phyloP scores from a whole-genome alignment of 768 basidiomycete genomes.

The Lentinula boryana region DNA sequence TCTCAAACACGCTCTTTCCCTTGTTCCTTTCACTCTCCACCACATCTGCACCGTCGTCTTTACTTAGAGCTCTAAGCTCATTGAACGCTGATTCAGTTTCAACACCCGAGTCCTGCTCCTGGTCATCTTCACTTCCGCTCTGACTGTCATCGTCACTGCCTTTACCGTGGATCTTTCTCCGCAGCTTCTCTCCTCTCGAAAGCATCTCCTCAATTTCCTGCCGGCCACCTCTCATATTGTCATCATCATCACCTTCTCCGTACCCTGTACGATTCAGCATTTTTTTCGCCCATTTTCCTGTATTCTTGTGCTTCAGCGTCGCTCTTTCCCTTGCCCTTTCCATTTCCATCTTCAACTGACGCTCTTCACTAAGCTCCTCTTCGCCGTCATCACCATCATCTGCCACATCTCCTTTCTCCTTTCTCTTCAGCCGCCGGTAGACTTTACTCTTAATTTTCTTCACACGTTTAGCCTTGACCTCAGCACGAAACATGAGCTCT shows the following conservation, averaged over 20 bases:
- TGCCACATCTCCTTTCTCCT: constrained; percentile 59
- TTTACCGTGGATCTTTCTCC: constrained; percentile 68
- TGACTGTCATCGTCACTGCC: constrained; percentile 45
- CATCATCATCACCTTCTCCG: constrained; percentile 57
- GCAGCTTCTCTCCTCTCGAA: constrained; percentile 70
- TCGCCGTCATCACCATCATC: constrained; percentile 41
- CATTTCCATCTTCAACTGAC: constrained; percentile 62
- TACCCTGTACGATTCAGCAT: constrained; percentile 51
- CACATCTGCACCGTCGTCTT: constrained; percentile 25
- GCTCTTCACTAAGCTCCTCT: constrained; percentile 40
- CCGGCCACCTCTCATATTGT: constrained; percentile 29
- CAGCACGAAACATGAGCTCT: constrained; percentile 90
- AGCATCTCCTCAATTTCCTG: constrained; percentile 83
- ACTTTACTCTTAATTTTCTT: constrained; percentile 96
- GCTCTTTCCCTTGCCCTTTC: constrained; percentile 85
- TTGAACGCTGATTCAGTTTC: constrained; percentile 65
- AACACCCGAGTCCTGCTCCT: constrained; percentile 38
- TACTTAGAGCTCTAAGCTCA: constrained; percentile 54
- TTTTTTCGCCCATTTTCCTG: constrained; percentile 81
- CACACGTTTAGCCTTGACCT: constrained; percentile 82
- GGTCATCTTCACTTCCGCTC: constrained; percentile 39
- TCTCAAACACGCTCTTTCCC: constrained; percentile 74
- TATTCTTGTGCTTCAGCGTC: constrained; percentile 82
- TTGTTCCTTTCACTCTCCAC: constrained; percentile 27
- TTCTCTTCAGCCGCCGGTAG: constrained; percentile 80